phyloP scores from a whole-genome alignment of 495 filamentous ascomycete genomes.

The Penicillium verhagenii region DNA sequence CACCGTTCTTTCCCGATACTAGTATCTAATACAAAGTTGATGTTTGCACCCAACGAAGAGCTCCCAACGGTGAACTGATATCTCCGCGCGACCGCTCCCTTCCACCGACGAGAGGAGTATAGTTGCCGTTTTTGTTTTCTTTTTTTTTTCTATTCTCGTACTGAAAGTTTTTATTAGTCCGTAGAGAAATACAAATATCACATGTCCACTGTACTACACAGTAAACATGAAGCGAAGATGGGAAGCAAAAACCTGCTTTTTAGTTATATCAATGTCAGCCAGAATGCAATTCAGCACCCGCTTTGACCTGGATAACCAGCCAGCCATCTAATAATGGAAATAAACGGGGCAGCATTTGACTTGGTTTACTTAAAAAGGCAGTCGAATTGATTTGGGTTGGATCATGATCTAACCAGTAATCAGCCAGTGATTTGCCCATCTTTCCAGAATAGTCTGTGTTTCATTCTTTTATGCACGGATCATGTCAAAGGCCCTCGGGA shows the following conservation, averaged over 20 bases:
- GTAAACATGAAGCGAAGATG: no score
- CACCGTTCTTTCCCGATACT: constrained; percentile 26
- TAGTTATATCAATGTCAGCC: not conserved
- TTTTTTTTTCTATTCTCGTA: no score
- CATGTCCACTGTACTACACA: no score
- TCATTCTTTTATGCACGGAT: not conserved
- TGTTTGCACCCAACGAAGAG: not conserved
- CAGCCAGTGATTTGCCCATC: not conserved
- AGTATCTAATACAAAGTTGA: no score
- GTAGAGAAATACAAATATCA: no score
- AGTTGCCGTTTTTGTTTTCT: no score
- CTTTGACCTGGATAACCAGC: not conserved
- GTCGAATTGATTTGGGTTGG: not conserved
- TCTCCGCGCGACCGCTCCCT: not conserved
- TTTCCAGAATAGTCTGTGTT: constrained; percentile 1
- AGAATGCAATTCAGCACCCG: not conserved
- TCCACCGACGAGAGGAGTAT: not conserved
- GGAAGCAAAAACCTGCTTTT: not conserved
- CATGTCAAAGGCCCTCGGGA: constrained; percentile 6
- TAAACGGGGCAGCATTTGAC: no score
- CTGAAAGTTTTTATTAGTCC: no score
- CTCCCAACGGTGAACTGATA: not conserved
- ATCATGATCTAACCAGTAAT: not conserved
- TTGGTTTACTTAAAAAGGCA: no score
- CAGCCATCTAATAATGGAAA: not conserved